Evolutionary conservation across 495 filamentous ascomycete species (phyloP).

Genomic region (Penicillium turbatum): DNA sequence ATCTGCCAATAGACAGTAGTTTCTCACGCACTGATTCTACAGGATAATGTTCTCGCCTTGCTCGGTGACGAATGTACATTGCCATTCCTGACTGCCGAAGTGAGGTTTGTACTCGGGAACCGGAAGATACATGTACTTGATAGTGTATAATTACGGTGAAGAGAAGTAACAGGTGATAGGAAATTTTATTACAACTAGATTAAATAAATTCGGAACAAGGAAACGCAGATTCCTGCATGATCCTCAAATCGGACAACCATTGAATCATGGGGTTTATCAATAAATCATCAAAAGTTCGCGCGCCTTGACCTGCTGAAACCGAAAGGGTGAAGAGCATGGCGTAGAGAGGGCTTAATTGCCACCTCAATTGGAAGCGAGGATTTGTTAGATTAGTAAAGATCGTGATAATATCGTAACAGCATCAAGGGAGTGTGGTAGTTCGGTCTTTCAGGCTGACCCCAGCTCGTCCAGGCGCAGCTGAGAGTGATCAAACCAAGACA

Average conservation of each 20-base stretch:
- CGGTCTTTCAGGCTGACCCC: not conserved
- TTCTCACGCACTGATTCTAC: too few species aligned
- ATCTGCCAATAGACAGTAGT: not conserved
- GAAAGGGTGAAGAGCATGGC: not conserved
- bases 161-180: not conserved
- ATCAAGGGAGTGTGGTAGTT: slow-evolving; percentile 21
- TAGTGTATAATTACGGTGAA: not conserved
- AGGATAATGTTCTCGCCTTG: too few species aligned
- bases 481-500: slow-evolving; percentile 8
- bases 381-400: slow-evolving; percentile 17
- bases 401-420: slow-evolving; percentile 24
- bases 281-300: slow-evolving; percentile 6
- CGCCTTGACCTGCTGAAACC: not conserved
- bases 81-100: too few species aligned
- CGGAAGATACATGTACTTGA: too few species aligned
- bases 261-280: slow-evolving; percentile 16
- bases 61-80: too few species aligned
- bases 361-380: not conserved
- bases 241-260: slow-evolving; percentile 8
- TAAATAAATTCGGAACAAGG: slow-evolving; percentile 10
- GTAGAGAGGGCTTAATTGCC: not conserved
- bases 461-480: not conserved
- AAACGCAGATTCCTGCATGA: slow-evolving; percentile 9
- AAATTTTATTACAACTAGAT: slow-evolving; percentile 31
- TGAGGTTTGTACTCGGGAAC: too few species aligned